Conservation (phyloP, 2,329 filamentous ascomycete species). For the Chrysoporthe austroafricana region DNA sequence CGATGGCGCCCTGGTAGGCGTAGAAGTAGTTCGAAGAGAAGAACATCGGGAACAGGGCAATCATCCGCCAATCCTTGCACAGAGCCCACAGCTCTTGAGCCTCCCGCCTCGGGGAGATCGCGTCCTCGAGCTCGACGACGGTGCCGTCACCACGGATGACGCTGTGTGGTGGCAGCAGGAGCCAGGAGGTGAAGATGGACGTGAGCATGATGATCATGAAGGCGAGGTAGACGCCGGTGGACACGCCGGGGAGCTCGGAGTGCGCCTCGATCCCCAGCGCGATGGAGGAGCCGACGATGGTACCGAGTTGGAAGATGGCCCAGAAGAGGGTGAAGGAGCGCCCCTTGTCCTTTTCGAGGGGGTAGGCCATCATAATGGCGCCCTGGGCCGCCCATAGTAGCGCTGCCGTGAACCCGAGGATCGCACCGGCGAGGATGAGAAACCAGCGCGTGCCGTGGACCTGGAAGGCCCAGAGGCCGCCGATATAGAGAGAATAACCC, state of each 20-base stretch:
- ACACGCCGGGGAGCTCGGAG: constrained; percentile 31
- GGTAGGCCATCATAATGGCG: constrained; percentile 30
- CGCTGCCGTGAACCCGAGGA: constrained; percentile 30
- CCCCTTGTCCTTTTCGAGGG: constrained; percentile 31
- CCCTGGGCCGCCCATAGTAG: constrained; percentile 32
- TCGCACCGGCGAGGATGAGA: constrained; percentile 30
- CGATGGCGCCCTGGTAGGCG: constrained; percentile 77
- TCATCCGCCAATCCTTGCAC: constrained; percentile 46
- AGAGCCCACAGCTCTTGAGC: constrained; percentile 27
- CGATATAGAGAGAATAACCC: constrained; percentile 30
- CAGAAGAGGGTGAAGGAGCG: constrained; percentile 33
- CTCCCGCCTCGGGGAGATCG: constrained; percentile 28
- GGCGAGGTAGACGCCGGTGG: constrained; percentile 34
- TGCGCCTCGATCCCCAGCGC: constrained; percentile 33
- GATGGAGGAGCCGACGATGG: constrained; percentile 34
- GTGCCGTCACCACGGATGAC: constrained; percentile 32
- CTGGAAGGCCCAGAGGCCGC: constrained; percentile 31
- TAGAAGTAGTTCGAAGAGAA: constrained; percentile 84
- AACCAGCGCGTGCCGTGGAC: constrained; percentile 30
- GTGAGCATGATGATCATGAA: constrained; percentile 35
- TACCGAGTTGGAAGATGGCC: constrained; percentile 34
- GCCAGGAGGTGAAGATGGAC: constrained; percentile 29
- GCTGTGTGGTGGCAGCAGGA: constrained; percentile 29
- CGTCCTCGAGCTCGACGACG: constrained; percentile 28
- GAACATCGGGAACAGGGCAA: constrained; percentile 81